These are phyloP conservation scores for Lepidopterella palustris DNA, from an alignment of 495 filamentous ascomycete species.

Conservation along the genomic window DNA sequence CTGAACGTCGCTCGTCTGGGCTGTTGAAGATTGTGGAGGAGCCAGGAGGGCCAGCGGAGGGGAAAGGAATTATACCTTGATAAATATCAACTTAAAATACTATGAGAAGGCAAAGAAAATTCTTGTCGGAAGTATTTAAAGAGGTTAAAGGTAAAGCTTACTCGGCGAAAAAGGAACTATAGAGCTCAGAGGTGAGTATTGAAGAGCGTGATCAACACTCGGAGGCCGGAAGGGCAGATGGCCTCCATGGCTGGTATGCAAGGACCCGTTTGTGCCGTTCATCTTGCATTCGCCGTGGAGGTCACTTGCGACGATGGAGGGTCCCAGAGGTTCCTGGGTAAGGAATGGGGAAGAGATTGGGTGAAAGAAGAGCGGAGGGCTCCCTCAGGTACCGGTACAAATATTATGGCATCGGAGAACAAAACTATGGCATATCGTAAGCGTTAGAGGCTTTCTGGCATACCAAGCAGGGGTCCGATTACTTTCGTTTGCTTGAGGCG, in stretches of 20 bases:
- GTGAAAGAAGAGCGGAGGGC: not conserved
- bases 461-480: not conserved
- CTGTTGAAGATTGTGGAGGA: slow-evolving; percentile 38
- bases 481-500: not conserved
- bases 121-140: slow-evolving; percentile 20
- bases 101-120: slow-evolving; percentile 6
- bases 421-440: not conserved
- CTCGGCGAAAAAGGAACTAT: slow-evolving; percentile 81
- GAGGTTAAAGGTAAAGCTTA: slow-evolving; percentile 38
- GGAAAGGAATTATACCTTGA: slow-evolving; percentile 65
- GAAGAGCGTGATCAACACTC: slow-evolving; percentile 75
- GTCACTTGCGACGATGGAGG: not conserved
- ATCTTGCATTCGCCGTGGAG: not conserved
- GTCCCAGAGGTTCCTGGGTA: not conserved
- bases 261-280: slow-evolving; percentile 8
- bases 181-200: slow-evolving; percentile 85
- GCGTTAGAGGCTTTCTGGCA: not conserved
- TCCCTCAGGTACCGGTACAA: not conserved
- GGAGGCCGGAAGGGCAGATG: slow-evolving; percentile 41
- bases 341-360: not conserved
- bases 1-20: slow-evolving; percentile 28
- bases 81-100: slow-evolving; percentile 20
- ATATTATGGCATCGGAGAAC: not conserved
- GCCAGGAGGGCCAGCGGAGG: slow-evolving; percentile 45
- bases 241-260: slow-evolving; percentile 19